Evolutionary conservation across 352 stramenopile species (phyloP).

Genomic region (Pythium utonaiense): DNA sequence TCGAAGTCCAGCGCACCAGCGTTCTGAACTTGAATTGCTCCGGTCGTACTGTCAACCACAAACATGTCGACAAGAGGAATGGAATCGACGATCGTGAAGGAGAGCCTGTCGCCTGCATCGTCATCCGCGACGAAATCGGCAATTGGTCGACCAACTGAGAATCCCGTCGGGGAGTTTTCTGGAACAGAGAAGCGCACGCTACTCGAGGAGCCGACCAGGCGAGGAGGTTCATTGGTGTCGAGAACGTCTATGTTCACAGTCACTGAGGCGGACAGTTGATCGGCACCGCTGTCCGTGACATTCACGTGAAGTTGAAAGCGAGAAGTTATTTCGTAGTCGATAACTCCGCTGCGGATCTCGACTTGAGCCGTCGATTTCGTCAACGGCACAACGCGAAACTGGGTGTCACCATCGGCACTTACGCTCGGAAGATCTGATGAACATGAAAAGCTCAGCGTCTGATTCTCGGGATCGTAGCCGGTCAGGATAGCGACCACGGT

Average conservation of each 20-base stretch:
- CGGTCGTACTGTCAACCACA: not conserved
- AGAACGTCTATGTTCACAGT: conserved; percentile 17
- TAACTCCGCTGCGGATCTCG: conserved; percentile 30
- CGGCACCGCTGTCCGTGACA: conserved; percentile 30
- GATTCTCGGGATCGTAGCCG: conserved; percentile 51
- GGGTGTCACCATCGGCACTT: not conserved
- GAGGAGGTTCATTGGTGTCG: conserved; percentile 32
- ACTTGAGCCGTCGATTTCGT: conserved; percentile 37
- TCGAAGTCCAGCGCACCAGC: conserved; percentile 20
- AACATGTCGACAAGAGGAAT: conserved; percentile 11
- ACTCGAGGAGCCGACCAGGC: not conserved
- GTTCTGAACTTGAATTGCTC: conserved; percentile 4
- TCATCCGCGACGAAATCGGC: conserved; percentile 20
- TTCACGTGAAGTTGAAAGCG: conserved; percentile 37
- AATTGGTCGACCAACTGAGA: conserved; percentile 7
- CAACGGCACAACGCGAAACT: conserved; percentile 32
- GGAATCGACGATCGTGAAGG: conserved; percentile 10
- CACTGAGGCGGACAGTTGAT: conserved; percentile 17
- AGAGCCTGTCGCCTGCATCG: conserved; percentile 17
- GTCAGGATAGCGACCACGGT: conserved; percentile 35
- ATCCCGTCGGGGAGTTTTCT: conserved; percentile 16
- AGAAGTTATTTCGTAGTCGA: conserved; percentile 39
- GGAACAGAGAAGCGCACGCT: conserved; percentile 13
- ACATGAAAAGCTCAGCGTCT: conserved; percentile 36
- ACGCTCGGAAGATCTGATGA: conserved; percentile 21